Evolutionary conservation across 139 green algal species (phyloP), one percentile per base, ranked within the genome.

Genomic region (Micractinium sp.): DNA sequence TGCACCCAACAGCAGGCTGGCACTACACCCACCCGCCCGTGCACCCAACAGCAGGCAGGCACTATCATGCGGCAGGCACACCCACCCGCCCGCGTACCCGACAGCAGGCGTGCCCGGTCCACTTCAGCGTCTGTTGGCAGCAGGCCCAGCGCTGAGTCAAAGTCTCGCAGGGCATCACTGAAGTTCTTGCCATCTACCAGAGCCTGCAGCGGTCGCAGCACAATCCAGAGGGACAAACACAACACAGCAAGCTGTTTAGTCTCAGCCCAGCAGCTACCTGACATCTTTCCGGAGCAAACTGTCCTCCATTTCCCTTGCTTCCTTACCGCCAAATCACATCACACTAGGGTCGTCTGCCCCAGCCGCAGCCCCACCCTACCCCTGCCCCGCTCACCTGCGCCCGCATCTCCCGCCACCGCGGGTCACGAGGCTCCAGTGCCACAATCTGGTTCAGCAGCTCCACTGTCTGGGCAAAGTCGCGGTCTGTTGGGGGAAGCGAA

Each of bases 121-220:
- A 93, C 47, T 3, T n/a, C 39, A 29, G 69, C 63, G n/a, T 60
- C 69, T 9, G 67, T 36, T 31, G 81, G 75, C n/a, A 87, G 66
- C 47, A 81, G 63, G n/a, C 31, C 3, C 5, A 91, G 56, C 36
- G 93, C 95, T 2, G 75, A 35, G 47, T 96, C 87, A 74, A 96
- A 97, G 88, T 98, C 96, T 0, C 20, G 36, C 0, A 98, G 27
- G 0, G 96, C 96, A 14, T 90, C 92, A 0, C 86, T 4, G 81
- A 98, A 98, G 69, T 95, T 90, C 91, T 98, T 98, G 39, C 90
- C 89, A 87, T 98, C 96, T 29, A 98, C 95, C 56, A 96, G 90
- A 22, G 94, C 94, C 94, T 96, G n/a, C n/a, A n/a, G n/a, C n/a
- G n/a, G n/a, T n/a, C n/a, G n/a, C n/a, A n/a, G n/a, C n/a, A n/a